Base-by-base conservation (phyloP, 805 yeast species). In the Ogataea paradorogensis region DNA sequence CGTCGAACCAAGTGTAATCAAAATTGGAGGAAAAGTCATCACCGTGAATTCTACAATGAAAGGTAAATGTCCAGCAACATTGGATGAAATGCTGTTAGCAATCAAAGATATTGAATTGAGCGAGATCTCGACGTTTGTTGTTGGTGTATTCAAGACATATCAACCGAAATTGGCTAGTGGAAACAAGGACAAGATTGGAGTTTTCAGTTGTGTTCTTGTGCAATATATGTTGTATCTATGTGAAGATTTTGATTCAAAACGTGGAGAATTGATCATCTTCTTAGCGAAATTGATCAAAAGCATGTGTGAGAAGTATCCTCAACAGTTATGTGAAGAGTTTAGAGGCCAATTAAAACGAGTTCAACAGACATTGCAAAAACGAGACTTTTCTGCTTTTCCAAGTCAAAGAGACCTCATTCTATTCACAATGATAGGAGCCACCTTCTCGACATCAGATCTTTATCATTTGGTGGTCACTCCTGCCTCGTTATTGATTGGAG, bases 391-490 rank as follows among this genome's bases (percentile, higher is more conserved):
- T 3, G 14, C 28, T 10, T 70, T 67, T 43, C 70, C 74, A 22
- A 62, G 58, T 30, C 51, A 64, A 11, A 65, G 76, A 1, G 95
- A 89, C 56, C 62, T 88, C 43, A 62, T 86, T 5, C 76, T 84
- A 44, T 85, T 82, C 54, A 70, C 80, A 0, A 52, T 88, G 5
- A 70, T 90, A 42, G 97, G 97, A 6, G 69, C 73, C 38, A 58
- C 89, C 4, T 93, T 84, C 57, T 90, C 99, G 0, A 88, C 97
- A 1, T 93, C 99, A 0, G 99, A 93, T 68, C 90, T 88, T 58
- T 91, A 85, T 63, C 99, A 93, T 68, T 70, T 89, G 43, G 84
- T 93, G 9, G 90, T 82, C 4, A 90, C 96, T 0, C 96, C 97
- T 3, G 74, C 91, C 2, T 66, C 78, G 22, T 74, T 93, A 24